Evolutionary conservation across 768 basidiomycete species (phyloP), one percentile per base, ranked within the genome.

Genomic region (Phanerochaete sordida): DNA sequence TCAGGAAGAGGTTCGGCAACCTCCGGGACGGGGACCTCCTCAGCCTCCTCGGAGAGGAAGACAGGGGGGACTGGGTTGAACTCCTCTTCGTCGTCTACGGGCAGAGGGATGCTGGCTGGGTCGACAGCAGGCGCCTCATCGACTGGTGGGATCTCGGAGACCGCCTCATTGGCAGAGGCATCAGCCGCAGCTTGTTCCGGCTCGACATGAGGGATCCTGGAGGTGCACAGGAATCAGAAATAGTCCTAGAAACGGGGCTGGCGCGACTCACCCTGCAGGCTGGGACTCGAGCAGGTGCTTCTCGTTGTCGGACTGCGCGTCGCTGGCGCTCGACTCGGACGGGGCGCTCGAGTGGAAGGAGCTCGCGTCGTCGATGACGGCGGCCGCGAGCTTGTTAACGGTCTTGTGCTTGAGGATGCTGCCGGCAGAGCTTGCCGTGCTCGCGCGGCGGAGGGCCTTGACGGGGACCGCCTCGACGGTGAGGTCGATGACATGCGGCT

Each of bases 311-410:
- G 53, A 54, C 51, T 23, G 24, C 21, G 11, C 12, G 12, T 54
- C 53, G 23, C 35, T 39, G 35, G 53, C 33, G 53, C 53, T 54
- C 52, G 53, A 54, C 23, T 54, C 53, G 53, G 53, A 54, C 37
- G 53, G 53, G n/a, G 53, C n/a, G 53, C 53, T 54, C 4, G 53
- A 54, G 26, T 54, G 53, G 52, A 54, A 54, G 35, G 53, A 54
- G 53, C 53, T 54, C 33, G 31, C 53, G 37, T 54, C 53, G 53
- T 54, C 53, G 47, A 43, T 43, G 4, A 19, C 39, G 11, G 39
- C 39, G 7, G 50, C 50, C 19, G 50, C 31, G 30, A 51, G 50
- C 13, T 23, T 28, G 19, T 19, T 9, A n/a, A 16, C 35, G 37
- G 53, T 26, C 9, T 43, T 23, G 37, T 54, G 4, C n/a, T 35